These are phyloP conservation scores for Chytriomyces sp. DNA, from an alignment of 192 early-diverging fungal genomes.

Conservation along the genomic window DNA sequence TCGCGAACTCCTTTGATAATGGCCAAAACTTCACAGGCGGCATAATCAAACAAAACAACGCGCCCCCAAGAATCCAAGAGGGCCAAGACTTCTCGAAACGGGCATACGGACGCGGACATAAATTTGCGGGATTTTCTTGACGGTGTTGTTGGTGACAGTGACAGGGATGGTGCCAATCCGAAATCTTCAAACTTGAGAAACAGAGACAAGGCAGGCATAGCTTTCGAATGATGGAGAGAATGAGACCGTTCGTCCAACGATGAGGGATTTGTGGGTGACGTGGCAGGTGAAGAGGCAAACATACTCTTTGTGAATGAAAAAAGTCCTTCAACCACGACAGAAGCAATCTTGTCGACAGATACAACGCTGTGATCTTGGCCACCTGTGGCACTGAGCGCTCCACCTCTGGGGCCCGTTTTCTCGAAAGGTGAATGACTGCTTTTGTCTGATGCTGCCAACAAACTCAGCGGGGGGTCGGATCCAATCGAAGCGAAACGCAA, in stretches of 20 bases:
- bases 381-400: background rate
- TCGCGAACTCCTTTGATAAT: constrained; percentile 19
- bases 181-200: constrained; percentile 14
- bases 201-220: background rate
- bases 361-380: background rate
- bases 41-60: background rate
- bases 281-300: background rate
- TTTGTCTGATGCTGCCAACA: background rate
- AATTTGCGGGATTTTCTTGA: background rate
- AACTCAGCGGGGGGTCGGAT: background rate
- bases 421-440: too few relatives aligned
- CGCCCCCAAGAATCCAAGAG: constrained; percentile 21
- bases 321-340: background rate
- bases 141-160: background rate
- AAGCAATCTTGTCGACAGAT: constrained; percentile 12
- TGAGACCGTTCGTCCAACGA: background rate
- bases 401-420: too few relatives aligned
- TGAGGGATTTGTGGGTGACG: background rate
- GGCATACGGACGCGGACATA: background rate
- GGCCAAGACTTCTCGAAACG: background rate
- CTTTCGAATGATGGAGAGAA: background rate
- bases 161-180: background rate
- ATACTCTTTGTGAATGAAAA: constrained; percentile 10
- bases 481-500: background rate
- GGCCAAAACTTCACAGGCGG: background rate